Conservation (phyloP, 1,139 yeast species). For the Diutina siamensis region DNA sequence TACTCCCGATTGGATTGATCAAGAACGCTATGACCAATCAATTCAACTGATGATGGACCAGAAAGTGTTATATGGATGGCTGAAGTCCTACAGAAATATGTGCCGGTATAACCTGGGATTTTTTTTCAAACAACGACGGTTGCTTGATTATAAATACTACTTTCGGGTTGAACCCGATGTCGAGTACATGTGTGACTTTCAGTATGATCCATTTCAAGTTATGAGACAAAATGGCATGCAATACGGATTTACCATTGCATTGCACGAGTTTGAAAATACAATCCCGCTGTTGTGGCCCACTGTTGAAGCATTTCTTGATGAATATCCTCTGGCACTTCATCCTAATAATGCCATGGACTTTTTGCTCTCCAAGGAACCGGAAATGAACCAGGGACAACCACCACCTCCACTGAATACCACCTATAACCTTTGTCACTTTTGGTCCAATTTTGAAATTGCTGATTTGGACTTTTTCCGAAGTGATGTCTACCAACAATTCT, state of each 20-base stretch:
- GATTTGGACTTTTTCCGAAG: slow-evolving; percentile 71
- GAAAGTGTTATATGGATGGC: slow-evolving; percentile 28
- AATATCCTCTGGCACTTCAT: slow-evolving; percentile 52
- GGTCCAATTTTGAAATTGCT: slow-evolving; percentile 92
- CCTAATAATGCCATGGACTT: slow-evolving; percentile 61
- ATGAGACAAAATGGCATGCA: slow-evolving; percentile 24
- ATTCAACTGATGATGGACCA: slow-evolving; percentile 15
- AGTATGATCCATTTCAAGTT: slow-evolving; percentile 32
- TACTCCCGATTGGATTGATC: slow-evolving; percentile 28
- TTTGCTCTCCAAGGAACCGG: slow-evolving; percentile 13
- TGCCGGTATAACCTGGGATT: slow-evolving; percentile 38
- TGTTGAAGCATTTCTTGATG: slow-evolving; percentile 50
- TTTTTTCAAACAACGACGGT: slow-evolving; percentile 29
- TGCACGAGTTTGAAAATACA: slow-evolving; percentile 35
- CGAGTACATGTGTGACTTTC: slow-evolving; percentile 37
- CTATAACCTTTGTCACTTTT: slow-evolving; percentile 88
- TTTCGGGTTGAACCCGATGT: slow-evolving; percentile 39
- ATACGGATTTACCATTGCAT: slow-evolving; percentile 34
- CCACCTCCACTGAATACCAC: slow-evolving; percentile 19
- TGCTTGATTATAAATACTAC: slow-evolving; percentile 32
- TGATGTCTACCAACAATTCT: slow-evolving; percentile 55
- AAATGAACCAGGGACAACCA: slow-evolving; percentile 12
- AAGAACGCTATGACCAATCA: slow-evolving; percentile 16
- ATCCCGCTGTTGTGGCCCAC: slow-evolving; percentile 71
- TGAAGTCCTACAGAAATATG: slow-evolving; percentile 33